Conservation (phyloP, 257 asterid genomes). For the Solanum bulbocastanum region DNA sequence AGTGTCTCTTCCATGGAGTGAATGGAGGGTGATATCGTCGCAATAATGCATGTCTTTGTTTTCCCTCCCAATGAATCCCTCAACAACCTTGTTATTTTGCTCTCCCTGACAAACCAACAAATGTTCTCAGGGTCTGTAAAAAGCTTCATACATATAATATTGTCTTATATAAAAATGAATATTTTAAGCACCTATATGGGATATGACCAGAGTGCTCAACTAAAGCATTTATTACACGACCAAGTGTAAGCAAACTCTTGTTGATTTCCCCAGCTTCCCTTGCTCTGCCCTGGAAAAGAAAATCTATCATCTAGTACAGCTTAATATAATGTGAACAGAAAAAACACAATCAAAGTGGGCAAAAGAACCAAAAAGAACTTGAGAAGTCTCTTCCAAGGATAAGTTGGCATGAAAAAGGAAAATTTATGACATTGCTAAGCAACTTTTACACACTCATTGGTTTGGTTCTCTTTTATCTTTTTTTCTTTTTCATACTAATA, state of each 20-base stretch:
- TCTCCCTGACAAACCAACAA: constrained; percentile 56
- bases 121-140: background rate
- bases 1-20: constrained; percentile 95
- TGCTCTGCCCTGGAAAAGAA: constrained; percentile 80
- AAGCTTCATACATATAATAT: background rate
- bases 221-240: constrained; percentile 90
- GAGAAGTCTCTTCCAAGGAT: background rate
- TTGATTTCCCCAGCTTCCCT: constrained; percentile 99
- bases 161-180: background rate
- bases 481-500: background rate
- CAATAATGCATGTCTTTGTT: constrained; percentile 95
- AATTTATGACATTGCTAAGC: background rate
- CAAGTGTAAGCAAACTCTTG: constrained; percentile 97
- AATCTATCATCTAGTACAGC: background rate
- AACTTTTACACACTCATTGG: background rate
- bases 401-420: background rate
- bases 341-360: background rate
- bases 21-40: constrained; percentile 85
- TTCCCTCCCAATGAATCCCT: constrained; percentile 98
- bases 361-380: background rate
- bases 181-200: constrained; percentile 66
- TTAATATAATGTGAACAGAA: background rate
- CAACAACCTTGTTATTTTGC: constrained; percentile 88
- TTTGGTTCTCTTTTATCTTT: background rate
- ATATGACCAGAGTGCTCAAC: constrained; percentile 98